Percentiles rank a stretch among this genome's conserved stretches.
phyloP scores from a whole-genome alignment of 108 stramenopile genomes.

The Nannochloropsis gaditana region DNA sequence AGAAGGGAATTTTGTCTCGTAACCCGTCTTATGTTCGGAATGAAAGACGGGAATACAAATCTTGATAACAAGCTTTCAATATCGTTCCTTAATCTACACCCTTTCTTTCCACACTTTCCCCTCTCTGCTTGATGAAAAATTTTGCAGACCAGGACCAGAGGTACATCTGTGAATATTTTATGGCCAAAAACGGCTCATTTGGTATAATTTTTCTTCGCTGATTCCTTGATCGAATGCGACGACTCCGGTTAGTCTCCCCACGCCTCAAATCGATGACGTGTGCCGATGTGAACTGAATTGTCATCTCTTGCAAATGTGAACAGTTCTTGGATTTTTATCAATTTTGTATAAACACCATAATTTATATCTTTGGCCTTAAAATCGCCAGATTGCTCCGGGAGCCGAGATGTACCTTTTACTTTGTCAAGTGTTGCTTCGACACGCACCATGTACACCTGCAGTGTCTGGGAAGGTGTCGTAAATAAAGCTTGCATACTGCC shows the following conservation, averaged over 20 bases:
- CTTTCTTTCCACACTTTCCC: neutral
- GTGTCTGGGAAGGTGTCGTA: neutral
- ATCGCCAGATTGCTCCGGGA: neutral
- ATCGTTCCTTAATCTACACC: neutral
- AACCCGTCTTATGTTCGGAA: too few species aligned
- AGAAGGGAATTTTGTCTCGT: too few species aligned
- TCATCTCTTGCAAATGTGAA: conserved; percentile 35
- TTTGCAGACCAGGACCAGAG: neutral
- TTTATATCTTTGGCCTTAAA: neutral
- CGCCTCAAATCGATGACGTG: conserved; percentile 31
- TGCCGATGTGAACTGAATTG: conserved; percentile 22
- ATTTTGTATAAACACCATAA: neutral
- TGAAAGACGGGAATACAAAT: too few species aligned
- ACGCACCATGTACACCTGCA: neutral
- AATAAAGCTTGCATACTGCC: neutral
- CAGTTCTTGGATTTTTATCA: neutral
- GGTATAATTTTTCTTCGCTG: conserved; percentile 21
- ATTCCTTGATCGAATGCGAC: conserved; percentile 26
- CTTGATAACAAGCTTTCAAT: neutral
- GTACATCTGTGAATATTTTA: neutral
- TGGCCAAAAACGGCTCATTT: conserved; percentile 29
- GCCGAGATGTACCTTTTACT: neutral
- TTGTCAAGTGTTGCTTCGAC: neutral
- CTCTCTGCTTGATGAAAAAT: neutral
- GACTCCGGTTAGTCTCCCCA: neutral